These are phyloP conservation scores for Colletotrichum cuscutae DNA, from an alignment of 2,329 filamentous ascomycete species.

Conservation along the genomic window DNA sequence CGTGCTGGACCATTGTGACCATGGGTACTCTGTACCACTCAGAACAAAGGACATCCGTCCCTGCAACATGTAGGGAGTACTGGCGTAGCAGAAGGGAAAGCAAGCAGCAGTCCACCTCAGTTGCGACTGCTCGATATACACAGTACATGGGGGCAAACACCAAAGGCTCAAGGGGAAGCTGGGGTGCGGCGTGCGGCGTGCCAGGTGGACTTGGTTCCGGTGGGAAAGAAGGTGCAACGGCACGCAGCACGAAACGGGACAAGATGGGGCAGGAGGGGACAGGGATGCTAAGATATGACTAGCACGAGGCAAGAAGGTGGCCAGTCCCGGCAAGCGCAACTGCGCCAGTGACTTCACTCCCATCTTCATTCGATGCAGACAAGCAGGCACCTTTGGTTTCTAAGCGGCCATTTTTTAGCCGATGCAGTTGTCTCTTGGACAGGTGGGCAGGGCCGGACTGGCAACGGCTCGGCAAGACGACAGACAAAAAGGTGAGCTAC, in stretches of 20 bases:
- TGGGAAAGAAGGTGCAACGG: background rate
- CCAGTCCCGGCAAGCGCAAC: constrained; percentile 1
- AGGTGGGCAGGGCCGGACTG: background rate
- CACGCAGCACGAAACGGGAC: constrained; percentile 25
- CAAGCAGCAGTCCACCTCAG: background rate
- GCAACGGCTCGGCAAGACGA: background rate
- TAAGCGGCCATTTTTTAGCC: constrained; percentile 20
- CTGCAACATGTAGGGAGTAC: background rate
- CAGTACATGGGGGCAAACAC: constrained; percentile 1
- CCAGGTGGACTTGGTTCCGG: constrained; percentile 10
- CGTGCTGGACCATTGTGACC: background rate
- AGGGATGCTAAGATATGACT: constrained; percentile 23
- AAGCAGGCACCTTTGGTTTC: background rate
- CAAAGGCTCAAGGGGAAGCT: background rate
- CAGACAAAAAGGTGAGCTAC: background rate
- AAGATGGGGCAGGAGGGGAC: constrained; percentile 11
- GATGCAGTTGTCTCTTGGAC: background rate
- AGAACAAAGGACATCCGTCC: background rate
- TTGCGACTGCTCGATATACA: background rate
- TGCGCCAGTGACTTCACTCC: background rate
- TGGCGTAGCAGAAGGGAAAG: background rate
- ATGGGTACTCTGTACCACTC: background rate
- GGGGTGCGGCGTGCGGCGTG: background rate
- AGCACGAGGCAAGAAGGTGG: constrained; percentile 34
- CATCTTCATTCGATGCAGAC: background rate